phyloP scores from a whole-genome alignment of 257 asterid genomes.

The Perilla frutescens region DNA sequence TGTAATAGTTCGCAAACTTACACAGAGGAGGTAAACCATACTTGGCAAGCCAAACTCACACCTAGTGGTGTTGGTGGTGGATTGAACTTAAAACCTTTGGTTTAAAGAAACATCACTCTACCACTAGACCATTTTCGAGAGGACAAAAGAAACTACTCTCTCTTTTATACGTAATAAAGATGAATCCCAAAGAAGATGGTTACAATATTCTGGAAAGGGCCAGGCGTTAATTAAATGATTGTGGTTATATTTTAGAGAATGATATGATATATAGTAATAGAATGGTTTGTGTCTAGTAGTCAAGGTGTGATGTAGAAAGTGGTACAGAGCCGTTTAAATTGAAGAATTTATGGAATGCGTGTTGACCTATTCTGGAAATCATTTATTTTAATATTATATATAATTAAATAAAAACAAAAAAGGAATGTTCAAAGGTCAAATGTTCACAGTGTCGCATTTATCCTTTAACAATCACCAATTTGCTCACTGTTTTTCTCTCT shows the following conservation, averaged over 20 bases:
- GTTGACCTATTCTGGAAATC: slow-evolving; percentile 23
- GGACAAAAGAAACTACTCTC: too few species aligned
- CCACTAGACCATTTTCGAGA: too few species aligned
- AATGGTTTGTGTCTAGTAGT: neutral
- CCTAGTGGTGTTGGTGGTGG: too few species aligned
- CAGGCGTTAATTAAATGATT: neutral
- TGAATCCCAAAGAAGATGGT: neutral
- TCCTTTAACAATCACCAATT: slow-evolving; percentile 24
- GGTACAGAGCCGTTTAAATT: slow-evolving; percentile 36
- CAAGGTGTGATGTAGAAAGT: slow-evolving; percentile 3
- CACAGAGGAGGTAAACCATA: too few species aligned
- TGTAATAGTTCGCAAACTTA: too few species aligned
- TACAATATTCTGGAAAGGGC: slow-evolving; percentile 26
- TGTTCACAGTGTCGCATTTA: slow-evolving; percentile 24
- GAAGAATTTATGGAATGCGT: slow-evolving; percentile 36
- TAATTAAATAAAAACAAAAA: neutral
- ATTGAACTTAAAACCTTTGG: too few species aligned
- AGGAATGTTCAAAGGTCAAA: slow-evolving; percentile 41
- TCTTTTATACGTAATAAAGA: too few species aligned
- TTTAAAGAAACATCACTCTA: too few species aligned
- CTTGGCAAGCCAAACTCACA: too few species aligned
- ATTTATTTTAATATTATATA: neutral
- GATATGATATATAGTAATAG: neutral
- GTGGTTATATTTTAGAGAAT: slow-evolving; percentile 3
- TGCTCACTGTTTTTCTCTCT: slow-evolving; percentile 6